phyloP scores from a whole-genome alignment of 805 yeast species.

The Ogataea wickerhamii region DNA sequence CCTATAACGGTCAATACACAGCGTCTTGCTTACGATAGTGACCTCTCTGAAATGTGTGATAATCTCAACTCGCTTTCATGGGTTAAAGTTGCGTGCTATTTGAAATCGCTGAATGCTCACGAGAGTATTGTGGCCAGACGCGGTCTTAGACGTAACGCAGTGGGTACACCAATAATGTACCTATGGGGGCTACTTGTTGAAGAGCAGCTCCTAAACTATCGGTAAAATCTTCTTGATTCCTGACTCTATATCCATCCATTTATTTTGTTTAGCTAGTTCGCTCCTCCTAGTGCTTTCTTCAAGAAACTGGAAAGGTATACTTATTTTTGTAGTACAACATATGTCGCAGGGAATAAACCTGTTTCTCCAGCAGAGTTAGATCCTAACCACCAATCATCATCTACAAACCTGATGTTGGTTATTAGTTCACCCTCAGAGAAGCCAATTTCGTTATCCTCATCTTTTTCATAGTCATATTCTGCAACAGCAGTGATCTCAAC shows the following conservation, averaged over 20 bases:
- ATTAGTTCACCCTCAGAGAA: constrained; percentile 65
- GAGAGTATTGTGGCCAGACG: constrained; percentile 81
- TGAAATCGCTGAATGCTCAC: constrained; percentile 77
- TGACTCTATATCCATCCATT: too few relatives aligned
- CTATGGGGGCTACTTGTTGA: constrained; percentile 40
- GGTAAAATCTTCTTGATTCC: constrained; percentile 1
- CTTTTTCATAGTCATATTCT: constrained; percentile 73
- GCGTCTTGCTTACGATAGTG: constrained; percentile 24
- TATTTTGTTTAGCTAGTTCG: too few relatives aligned
- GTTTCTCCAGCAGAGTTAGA: constrained; percentile 38
- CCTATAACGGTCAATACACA: constrained; percentile 14
- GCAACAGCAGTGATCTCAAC: constrained; percentile 57
- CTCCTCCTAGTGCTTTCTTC: too few relatives aligned
- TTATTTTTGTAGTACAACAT: constrained; percentile 39
- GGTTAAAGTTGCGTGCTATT: constrained; percentile 71
- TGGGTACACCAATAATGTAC: constrained; percentile 49
- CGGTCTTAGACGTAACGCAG: constrained; percentile 50
- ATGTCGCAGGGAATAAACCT: constrained; percentile 57
- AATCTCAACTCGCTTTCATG: constrained; percentile 65
- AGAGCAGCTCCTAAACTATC: constrained; percentile 8
- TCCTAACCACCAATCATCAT: constrained; percentile 69
- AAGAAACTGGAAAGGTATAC: too few relatives aligned
- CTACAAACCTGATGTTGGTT: constrained; percentile 63
- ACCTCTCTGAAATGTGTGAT: constrained; percentile 36
- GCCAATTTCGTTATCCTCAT: constrained; percentile 71